These are phyloP conservation scores for Chenopodium album DNA, from an alignment of 148 eudicot species.

Conservation along the genomic window DNA sequence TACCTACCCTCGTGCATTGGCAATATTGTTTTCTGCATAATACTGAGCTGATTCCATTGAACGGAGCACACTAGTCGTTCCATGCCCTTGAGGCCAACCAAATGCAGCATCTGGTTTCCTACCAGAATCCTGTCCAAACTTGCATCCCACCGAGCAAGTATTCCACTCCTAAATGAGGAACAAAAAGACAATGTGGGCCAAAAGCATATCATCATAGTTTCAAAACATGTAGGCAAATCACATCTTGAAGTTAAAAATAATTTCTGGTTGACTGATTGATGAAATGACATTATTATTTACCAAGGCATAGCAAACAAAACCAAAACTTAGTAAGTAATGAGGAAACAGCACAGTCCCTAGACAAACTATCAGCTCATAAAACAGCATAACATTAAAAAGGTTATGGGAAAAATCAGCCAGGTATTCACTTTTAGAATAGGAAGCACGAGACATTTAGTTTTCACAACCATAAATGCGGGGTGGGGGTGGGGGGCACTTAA, in stretches of 20 bases:
- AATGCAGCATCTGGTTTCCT: constrained; percentile 76
- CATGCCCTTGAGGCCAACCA: constrained; percentile 54
- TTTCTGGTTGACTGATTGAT: neutral
- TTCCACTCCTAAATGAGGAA: constrained; percentile 52
- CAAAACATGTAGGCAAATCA: neutral
- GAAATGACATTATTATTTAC: neutral
- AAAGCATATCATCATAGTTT: neutral
- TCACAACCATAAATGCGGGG: too few relatives aligned
- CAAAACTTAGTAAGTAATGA: neutral
- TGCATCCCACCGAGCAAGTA: constrained; percentile 84
- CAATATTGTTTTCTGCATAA: constrained; percentile 74
- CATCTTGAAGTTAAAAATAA: neutral
- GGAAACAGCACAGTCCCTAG: neutral
- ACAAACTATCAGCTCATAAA: neutral
- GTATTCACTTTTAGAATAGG: too few relatives aligned
- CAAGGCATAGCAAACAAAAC: neutral
- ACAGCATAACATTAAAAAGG: neutral
- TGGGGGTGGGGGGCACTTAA: too few relatives aligned
- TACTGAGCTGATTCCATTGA: constrained; percentile 96
- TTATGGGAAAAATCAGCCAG: too few relatives aligned
- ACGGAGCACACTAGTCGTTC: constrained; percentile 56
- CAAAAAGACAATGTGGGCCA: neutral
- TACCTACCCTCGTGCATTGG: constrained; percentile 93
- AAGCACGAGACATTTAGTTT: too few relatives aligned
- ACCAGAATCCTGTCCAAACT: constrained; percentile 48